Evolutionary conservation across 768 basidiomycete genomes (phyloP).

Genomic region (Amanita muscaria): DNA sequence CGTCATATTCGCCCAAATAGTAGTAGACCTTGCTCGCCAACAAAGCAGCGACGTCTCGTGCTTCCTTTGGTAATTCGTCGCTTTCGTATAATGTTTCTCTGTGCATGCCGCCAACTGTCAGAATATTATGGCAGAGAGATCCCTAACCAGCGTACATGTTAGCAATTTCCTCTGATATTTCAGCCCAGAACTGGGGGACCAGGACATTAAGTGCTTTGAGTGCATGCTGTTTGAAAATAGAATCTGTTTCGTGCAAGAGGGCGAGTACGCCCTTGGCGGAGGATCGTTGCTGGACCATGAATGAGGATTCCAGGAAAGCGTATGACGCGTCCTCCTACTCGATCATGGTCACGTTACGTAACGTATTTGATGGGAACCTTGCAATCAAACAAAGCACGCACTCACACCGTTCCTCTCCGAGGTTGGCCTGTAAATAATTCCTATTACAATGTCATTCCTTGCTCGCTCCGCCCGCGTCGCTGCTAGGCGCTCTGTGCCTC

Average conservation of each 20-base stretch:
- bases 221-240: conserved; percentile 85
- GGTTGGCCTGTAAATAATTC: conserved; percentile 9
- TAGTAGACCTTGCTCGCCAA: conserved; percentile 98
- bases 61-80: conserved; percentile 60
- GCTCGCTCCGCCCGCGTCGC: conserved; percentile 40
- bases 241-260: conserved; percentile 82
- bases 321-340: conserved; percentile 37
- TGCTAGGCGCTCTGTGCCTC: conserved; percentile 32
- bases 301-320: conserved; percentile 17
- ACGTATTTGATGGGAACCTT: conserved; percentile 29
- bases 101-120: conserved; percentile 11
- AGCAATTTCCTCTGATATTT: conserved; percentile 92
- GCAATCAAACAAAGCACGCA: background rate
- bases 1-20: conserved; percentile 91
- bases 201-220: conserved; percentile 73
- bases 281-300: conserved; percentile 70
- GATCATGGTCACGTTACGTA: conserved; percentile 24
- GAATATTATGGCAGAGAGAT: conserved; percentile 6
- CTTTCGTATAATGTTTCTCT: conserved; percentile 91
- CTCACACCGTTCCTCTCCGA: conserved; percentile 10
- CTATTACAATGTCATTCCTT: conserved; percentile 38
- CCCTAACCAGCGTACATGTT: conserved; percentile 56
- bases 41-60: conserved; percentile 79
- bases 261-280: conserved; percentile 88
- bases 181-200: conserved; percentile 95